Percentiles rank a stretch among this genome's conserved stretches.
These are phyloP conservation scores for Parascedosporium putredinis DNA, from an alignment of 2,329 filamentous ascomycete genomes.

Conservation along the genomic window DNA sequence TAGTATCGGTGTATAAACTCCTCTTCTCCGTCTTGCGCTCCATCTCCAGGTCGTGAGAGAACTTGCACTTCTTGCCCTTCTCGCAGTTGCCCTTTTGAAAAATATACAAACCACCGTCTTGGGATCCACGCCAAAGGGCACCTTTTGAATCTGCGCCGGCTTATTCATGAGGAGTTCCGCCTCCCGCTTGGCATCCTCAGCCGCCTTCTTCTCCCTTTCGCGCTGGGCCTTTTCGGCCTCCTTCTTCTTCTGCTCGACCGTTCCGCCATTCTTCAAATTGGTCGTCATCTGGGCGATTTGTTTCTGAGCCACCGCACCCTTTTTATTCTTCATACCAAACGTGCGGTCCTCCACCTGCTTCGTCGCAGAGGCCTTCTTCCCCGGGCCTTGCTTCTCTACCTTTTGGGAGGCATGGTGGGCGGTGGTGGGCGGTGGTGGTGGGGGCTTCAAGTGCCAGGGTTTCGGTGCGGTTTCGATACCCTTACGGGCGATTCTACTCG, in stretches of 20 bases:
- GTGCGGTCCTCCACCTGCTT: constrained; percentile 86
- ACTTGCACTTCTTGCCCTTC: constrained; percentile 97
- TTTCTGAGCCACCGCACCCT: constrained; percentile 81
- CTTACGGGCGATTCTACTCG: background rate
- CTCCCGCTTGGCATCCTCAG: constrained; percentile 75
- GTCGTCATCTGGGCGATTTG: constrained; percentile 76
- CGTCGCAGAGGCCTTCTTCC: constrained; percentile 36
- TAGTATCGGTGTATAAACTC: constrained; percentile 77
- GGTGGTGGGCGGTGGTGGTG: background rate
- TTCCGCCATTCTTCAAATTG: constrained; percentile 63
- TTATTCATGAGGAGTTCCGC: constrained; percentile 75
- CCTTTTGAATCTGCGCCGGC: constrained; percentile 92
- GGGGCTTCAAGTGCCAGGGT: too few relatives aligned
- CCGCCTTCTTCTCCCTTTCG: constrained; percentile 83
- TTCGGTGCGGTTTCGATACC: too few relatives aligned
- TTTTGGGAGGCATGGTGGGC: constrained; percentile 64
- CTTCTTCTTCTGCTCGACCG: constrained; percentile 79
- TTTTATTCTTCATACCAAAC: constrained; percentile 99
- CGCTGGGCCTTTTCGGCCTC: constrained; percentile 54
- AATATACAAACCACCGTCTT: constrained; percentile 97
- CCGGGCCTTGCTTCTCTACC: constrained; percentile 35
- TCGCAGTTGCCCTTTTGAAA: constrained; percentile 97
- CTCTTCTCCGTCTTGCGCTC: constrained; percentile 90
- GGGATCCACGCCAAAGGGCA: constrained; percentile 93
- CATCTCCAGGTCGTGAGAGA: constrained; percentile 80